phyloP scores from a whole-genome alignment of 78 protist genomes.

The Pigoraptor vietnamica region DNA sequence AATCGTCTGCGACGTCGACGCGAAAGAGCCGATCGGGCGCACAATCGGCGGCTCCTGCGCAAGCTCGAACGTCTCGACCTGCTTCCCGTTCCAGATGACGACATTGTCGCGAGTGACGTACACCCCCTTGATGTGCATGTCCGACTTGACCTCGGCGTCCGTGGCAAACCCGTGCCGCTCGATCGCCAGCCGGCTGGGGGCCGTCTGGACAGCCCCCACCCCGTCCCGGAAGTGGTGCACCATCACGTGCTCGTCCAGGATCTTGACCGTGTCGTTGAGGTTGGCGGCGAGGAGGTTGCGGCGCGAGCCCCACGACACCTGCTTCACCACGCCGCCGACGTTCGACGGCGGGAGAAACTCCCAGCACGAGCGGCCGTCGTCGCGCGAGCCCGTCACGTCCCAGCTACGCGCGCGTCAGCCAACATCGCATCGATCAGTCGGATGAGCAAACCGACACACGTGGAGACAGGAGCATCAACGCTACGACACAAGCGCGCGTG shows the following conservation, averaged over 20 bases:
- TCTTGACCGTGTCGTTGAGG: not conserved
- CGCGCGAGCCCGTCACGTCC: not conserved
- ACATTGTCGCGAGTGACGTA: not conserved
- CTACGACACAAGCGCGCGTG: too few relatives aligned
- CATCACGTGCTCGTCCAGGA: slow-evolving; percentile 14
- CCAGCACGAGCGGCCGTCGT: not conserved
- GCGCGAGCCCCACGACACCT: slow-evolving; percentile 9
- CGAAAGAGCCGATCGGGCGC: not conserved
- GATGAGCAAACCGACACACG: too few relatives aligned
- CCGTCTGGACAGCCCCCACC: not conserved
- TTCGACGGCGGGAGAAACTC: not conserved
- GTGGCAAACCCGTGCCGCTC: not conserved
- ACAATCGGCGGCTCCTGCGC: not conserved
- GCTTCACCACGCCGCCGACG: not conserved
- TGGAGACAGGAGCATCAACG: too few relatives aligned
- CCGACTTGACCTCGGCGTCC: not conserved
- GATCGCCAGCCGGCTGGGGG: not conserved
- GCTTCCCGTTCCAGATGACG: not conserved
- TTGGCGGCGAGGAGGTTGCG: not conserved
- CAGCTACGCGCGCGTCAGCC: too few relatives aligned
- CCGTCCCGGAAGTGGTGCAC: not conserved
- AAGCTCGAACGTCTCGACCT: slow-evolving; percentile 13
- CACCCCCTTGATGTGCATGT: slow-evolving; percentile 11
- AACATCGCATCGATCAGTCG: too few relatives aligned
- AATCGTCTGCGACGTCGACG: not conserved